Evolutionary conservation across 2,329 filamentous ascomycete genomes (phyloP), one percentile per base, ranked within the genome.

Genomic region (Sporothrix variecibatus): DNA sequence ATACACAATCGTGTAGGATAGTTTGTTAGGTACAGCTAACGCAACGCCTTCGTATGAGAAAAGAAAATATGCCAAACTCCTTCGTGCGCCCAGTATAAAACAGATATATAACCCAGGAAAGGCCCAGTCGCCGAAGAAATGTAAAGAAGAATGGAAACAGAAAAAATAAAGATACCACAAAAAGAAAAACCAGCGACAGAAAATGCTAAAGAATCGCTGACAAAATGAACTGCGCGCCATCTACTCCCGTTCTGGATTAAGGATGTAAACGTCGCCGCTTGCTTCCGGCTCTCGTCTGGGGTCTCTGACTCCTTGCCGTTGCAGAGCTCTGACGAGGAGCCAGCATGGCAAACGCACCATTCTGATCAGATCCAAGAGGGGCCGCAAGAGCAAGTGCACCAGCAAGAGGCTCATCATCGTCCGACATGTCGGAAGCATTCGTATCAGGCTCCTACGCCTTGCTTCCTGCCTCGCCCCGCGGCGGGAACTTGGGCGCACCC

Each of bases 401-500:
- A n/a, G n/a, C n/a, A n/a, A n/a, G n/a, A n/a, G n/a, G n/a, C n/a
- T n/a, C n/a, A n/a, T n/a, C n/a, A n/a, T n/a, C n/a, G n/a, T n/a
- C n/a, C n/a, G n/a, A n/a, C 5, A 12, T 11, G 17, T 2, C 53
- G 12, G 20, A 5, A 23, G 20, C 17, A 8, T 31, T 9, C 7
- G 31, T 4, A 23, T 1, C 9, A 23, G 58, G 58, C 28, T 40
- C 4, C 58, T 62, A 62, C 20, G 58, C 58, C 58, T 62, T 23
- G 58, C 58, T 20, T 26, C 26, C 28, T 6, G 65, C 40, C 15
- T 20, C 43, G 3, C 7, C 23, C 17, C n/a, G 17, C 15, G 68
- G 26, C 4, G 69, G 60, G 38, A 76, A 77, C 20, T 12, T 58
- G 34, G 76, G 76, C 3, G 82, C 77, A 0, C 79, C 81, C 79